Evolutionary conservation across 257 asterid species (phyloP), one percentile per base, ranked within the genome.

Genomic region (Solanum etuberosum): DNA sequence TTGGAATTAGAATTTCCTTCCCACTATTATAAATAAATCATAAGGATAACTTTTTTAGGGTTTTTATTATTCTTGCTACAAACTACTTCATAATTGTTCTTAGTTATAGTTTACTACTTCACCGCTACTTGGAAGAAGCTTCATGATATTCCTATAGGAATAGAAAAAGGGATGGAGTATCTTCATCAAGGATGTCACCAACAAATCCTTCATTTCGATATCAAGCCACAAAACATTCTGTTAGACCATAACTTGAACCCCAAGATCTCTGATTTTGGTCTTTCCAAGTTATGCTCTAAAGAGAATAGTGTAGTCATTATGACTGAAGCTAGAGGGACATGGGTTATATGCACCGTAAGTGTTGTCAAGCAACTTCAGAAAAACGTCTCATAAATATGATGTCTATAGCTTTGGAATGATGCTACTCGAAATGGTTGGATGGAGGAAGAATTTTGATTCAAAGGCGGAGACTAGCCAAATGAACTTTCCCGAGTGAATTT

Each of bases 301-400:
- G 92, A 86, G 14, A 83, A 86, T 34, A 87, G 86, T 57, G 87
- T 31, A 2, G 88, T 88, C 29, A 85, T 90, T 0, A 88, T 89
- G 92, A 89, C 91, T 3, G 90, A 85, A 1, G 90, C 90, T 6
- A 74, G 93, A 16, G 93, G 92, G 3, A 91, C 0, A 80, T 89
- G 84, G 92, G 92, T 13, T 90, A 89, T 68, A 90, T 74, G 92
- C 92, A 10, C 91, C 93, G 5, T 92, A 91, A 81, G 93, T 40
- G 14, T 38, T 91, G 38, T 88, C 90, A 3, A 89, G 90, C 87
- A 88, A 91, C 0, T 91, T 89, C 7, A 89, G 91, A 32, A 86
- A 85, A 57, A 90, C 86, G 1, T 91, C 91, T 18, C 85, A 86
- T 18, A 89, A 91, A 83, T 89, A 92, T 9, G 91, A 91, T 63